A percentile compares a stretch with the other conserved stretches of the same genome.
Conservation (phyloP, 176 grass and related monocot species). For the Juncus inflexus region DNA sequence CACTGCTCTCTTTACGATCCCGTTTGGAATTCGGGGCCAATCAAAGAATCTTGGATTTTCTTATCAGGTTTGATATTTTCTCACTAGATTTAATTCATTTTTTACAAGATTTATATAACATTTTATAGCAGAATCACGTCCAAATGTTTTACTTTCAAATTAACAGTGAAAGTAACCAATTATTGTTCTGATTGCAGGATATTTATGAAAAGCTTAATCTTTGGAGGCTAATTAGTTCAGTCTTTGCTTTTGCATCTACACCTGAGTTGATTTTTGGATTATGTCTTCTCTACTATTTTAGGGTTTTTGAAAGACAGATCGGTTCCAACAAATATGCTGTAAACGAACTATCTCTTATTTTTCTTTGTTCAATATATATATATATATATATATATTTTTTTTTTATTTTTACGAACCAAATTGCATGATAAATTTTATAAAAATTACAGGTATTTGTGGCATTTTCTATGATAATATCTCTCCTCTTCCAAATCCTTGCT, state of each 20-base stretch:
- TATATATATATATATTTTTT: too few species aligned
- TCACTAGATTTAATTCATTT: conserved; percentile 2
- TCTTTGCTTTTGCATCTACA: conserved; percentile 66
- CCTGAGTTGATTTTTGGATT: conserved; percentile 86
- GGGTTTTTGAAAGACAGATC: conserved; percentile 91
- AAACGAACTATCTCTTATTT: conserved; percentile 27
- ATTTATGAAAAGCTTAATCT: conserved; percentile 55
- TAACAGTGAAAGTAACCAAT: too few species aligned
- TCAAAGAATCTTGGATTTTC: conserved; percentile 64
- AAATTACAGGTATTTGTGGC: conserved; percentile 61
- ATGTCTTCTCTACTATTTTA: conserved; percentile 79
- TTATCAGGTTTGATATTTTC: conserved; percentile 49
- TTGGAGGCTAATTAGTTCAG: conserved; percentile 58
- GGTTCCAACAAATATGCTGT: conserved; percentile 92
- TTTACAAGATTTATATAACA: too few species aligned
- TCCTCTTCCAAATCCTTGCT: conserved; percentile 66
- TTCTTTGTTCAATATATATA: background rate
- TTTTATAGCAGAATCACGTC: too few species aligned
- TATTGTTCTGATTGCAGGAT: conserved; percentile 38
- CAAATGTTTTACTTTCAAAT: too few species aligned
- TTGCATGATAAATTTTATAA: conserved; percentile 20
- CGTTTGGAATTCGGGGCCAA: conserved; percentile 53
- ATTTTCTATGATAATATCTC: conserved; percentile 54
- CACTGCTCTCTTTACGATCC: conserved; percentile 60
- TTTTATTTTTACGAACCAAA: conserved; percentile 26